Base-by-base conservation (phyloP, 169 alveolate species). In the Cryptosporidium viatorum region DNA sequence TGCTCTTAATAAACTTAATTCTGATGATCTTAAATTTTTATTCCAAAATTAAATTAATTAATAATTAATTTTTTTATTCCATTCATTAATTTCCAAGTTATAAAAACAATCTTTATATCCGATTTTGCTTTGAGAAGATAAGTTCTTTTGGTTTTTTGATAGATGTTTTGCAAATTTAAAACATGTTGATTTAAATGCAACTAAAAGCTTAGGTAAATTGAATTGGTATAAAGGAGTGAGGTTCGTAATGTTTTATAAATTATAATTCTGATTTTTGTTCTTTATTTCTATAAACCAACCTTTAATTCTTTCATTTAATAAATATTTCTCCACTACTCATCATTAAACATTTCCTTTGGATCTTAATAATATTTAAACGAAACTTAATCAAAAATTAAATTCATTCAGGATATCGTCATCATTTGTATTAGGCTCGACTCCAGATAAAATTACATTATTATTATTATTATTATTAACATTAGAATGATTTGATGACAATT, bases 11-110 rank as follows among this genome's bases (percentile, higher is more conserved):
- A 93, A 95, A 68, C 94, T 95, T 51, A 93, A 96, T 16, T 92
- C 95, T 48, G 97, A 95, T n/a, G 98, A 95, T 75, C 94, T 95
- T 71, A 93, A 95, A 41, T 95, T 95, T 84, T 94, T 95, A 39
- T 95, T 95, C 80, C 94, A 92, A 39, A 80, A 80, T 50, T 80
- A 50, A 73, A 14, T n/a, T 55, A 55, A 55, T 55, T 55, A 16
- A 26, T 26, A 21, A 9, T 31, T 3, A 12, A n/a, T n/a, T n/a
- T n/a, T n/a, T 18, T 3, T 51, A 41, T 68, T 31, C 33, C 31
- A 68, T 31, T 67, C 14, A 29, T 68, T 21, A 68, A 14, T 31
- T 68, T 35, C 12, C 55, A 48, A 48, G 55, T 48, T 14, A 48
- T 48, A 48, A 48, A n/a, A 48, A 48, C 55, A 48, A 48, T 48